phyloP scores from a whole-genome alignment of 768 basidiomycete genomes.

The Coprinopsis cinerea region DNA sequence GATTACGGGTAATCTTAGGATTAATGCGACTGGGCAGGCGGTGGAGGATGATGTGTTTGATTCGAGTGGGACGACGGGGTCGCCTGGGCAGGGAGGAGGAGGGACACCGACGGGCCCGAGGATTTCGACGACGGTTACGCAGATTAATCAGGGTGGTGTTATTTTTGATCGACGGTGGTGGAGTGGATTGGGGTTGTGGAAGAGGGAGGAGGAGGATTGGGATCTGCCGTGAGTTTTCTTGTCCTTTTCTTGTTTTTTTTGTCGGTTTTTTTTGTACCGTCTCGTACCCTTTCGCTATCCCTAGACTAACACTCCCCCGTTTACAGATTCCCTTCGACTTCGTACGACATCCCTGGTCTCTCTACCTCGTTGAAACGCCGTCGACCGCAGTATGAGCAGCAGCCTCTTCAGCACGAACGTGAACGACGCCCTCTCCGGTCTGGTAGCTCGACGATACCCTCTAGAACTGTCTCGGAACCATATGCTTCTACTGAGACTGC shows the following conservation, averaged over 20 bases:
- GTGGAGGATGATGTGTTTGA: constrained; percentile 11
- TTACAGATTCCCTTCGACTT: too few species aligned
- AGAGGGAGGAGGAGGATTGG: not conserved
- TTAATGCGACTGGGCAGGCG: constrained; percentile 66
- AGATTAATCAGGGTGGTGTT: constrained; percentile 3
- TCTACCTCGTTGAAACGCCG: too few species aligned
- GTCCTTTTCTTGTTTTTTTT: not conserved
- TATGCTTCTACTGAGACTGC: too few species aligned
- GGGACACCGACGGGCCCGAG: not conserved
- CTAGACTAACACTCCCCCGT: too few species aligned
- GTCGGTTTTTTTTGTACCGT: not conserved
- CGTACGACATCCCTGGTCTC: too few species aligned
- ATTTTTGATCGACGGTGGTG: constrained; percentile 1
- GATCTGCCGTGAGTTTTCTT: too few species aligned
- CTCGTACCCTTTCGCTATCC: too few species aligned
- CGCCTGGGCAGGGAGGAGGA: constrained; percentile 17
- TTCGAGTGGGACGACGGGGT: not conserved
- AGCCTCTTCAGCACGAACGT: too few species aligned
- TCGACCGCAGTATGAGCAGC: too few species aligned
- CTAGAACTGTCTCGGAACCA: too few species aligned
- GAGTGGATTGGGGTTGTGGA: not conserved
- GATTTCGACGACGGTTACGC: constrained; percentile 1
- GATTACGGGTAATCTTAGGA: constrained; percentile 52
- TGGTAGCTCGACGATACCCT: too few species aligned
- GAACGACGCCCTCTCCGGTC: too few species aligned